Evolutionary conservation across 345 rosid species (phyloP).

Genomic region (Dipteronia dyeriana): DNA sequence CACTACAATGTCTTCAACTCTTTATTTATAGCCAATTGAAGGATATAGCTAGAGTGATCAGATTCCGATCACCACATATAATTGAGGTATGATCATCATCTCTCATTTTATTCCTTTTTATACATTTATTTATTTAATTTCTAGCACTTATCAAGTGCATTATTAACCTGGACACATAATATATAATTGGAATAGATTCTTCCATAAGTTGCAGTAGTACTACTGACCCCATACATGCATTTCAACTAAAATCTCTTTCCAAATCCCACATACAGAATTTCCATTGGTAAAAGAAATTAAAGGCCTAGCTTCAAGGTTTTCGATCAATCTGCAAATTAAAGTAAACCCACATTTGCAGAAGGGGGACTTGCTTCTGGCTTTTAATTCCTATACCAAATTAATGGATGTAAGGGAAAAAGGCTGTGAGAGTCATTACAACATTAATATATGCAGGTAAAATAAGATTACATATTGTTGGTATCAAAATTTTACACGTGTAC

Average conservation of each 20-base stretch:
- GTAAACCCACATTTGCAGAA: too few species aligned
- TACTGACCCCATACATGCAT: not conserved
- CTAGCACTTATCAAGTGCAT: not conserved
- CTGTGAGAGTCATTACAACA: too few species aligned
- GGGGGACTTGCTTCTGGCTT: too few species aligned
- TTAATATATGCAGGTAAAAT: too few species aligned
- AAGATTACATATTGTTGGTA: too few species aligned
- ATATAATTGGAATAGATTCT: not conserved
- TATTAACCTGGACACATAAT: not conserved
- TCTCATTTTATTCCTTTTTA: not conserved
- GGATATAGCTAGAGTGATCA: not conserved
- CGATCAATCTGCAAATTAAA: not conserved
- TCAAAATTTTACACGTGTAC: too few species aligned
- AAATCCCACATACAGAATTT: not conserved
- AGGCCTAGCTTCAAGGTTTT: not conserved
- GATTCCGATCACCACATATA: not conserved
- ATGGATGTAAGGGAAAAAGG: too few species aligned
- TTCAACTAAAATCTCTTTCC: not conserved
- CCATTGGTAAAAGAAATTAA: not conserved
- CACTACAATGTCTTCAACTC: not conserved
- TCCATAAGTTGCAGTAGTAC: not conserved
- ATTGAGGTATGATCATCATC: not conserved
- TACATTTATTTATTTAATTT: too few species aligned
- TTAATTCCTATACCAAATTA: too few species aligned
- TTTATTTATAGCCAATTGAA: constrained; percentile 6